Evolutionary conservation across 164 flowering plant genomes (phyloP).

Genomic region (Vitis rotundifolia): DNA sequence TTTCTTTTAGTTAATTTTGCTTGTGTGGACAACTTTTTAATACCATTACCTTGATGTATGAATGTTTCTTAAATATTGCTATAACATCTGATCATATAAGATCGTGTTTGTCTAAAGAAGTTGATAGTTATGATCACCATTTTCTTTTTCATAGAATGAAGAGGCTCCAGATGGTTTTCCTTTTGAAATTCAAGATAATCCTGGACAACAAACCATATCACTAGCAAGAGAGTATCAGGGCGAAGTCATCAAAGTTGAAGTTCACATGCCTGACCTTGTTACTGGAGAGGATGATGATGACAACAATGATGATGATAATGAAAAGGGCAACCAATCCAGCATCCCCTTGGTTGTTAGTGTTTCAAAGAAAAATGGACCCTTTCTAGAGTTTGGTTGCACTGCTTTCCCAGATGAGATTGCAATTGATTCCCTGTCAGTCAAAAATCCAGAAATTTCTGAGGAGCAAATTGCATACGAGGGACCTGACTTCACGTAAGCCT

Average conservation of each 20-base stretch:
- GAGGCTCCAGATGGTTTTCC: conserved; percentile 64
- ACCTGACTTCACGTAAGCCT: conserved; percentile 80
- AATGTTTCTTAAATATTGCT: no score
- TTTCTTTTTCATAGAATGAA: conserved; percentile 41
- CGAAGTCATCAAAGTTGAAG: conserved; percentile 71
- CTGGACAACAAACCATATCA: conserved; percentile 53
- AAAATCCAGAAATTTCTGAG: conserved; percentile 55
- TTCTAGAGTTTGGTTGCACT: conserved; percentile 60
- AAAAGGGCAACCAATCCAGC: conserved; percentile 32
- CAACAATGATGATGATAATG: conserved; percentile 32
- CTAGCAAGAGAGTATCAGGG: conserved; percentile 63
- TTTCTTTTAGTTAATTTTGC: no score
- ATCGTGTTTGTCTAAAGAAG: no score
- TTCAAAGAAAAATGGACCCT: conserved; percentile 55
- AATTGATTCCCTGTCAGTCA: conserved; percentile 66
- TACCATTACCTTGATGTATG: no score
- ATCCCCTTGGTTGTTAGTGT: conserved; percentile 64
- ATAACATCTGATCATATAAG: no score
- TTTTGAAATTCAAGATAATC: conserved; percentile 69
- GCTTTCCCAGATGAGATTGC: conserved; percentile 71
- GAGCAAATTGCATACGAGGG: conserved; percentile 77
- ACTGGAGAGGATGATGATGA: conserved; percentile 47
- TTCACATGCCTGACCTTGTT: conserved; percentile 72
- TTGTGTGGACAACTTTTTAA: no score
- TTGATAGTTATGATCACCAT: no score